Percentiles rank a stretch among this genome's conserved stretches.
phyloP scores from a whole-genome alignment of 1,284 basidiomycete species.

The Trichosporon faecale region DNA sequence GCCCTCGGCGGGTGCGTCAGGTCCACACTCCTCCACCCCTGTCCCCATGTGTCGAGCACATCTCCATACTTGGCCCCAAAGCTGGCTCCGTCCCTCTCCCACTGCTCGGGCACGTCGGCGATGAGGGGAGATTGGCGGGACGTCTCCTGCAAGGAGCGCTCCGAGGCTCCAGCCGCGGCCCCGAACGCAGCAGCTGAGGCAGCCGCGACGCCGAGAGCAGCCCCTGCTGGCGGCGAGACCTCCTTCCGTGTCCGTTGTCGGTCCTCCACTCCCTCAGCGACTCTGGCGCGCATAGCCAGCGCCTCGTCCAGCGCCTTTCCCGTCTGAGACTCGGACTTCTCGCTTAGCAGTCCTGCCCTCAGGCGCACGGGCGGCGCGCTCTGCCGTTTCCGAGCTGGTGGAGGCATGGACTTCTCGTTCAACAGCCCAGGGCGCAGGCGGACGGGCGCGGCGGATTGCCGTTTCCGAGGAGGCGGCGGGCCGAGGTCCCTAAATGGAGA shows the following conservation, averaged over 20 bases:
- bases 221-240: background rate
- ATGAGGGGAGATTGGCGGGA: background rate
- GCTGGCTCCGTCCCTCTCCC: background rate
- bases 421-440: background rate
- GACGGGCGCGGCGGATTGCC: background rate
- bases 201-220: background rate
- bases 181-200: background rate
- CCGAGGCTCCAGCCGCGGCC: too few species aligned
- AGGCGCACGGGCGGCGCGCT: background rate
- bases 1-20: background rate
- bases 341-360: background rate
- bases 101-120: background rate
- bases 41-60: background rate
- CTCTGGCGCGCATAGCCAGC: background rate
- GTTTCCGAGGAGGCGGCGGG: too few species aligned
- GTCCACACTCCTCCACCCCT: background rate
- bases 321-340: background rate
- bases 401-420: background rate
- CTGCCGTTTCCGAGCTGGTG: background rate
- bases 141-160: too few species aligned
- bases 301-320: background rate
- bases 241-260: background rate
- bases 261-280: background rate
- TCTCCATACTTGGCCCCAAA: background rate
- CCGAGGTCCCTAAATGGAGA: too few species aligned